A percentile compares a stretch with the other conserved stretches of the same genome.
Evolutionary conservation across 1,284 basidiomycete genomes (phyloP).

Genomic region (Ganoderma multipileum): DNA sequence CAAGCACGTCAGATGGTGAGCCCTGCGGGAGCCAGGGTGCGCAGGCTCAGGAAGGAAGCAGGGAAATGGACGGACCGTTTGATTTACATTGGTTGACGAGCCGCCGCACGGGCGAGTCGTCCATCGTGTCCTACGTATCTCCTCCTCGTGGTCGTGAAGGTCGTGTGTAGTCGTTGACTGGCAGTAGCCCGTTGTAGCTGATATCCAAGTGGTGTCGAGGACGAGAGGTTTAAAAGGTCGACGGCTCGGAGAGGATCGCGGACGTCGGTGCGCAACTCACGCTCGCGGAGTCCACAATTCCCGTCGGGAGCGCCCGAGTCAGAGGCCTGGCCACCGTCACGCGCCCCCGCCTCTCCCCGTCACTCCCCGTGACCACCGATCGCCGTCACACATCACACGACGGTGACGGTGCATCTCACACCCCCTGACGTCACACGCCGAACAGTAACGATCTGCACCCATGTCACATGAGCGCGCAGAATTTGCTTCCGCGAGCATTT

Average conservation of each 20-base stretch:
- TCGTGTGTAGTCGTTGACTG: not conserved
- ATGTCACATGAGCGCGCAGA: constrained; percentile 7
- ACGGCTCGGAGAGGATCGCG: constrained; percentile 26
- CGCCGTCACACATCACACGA: not conserved
- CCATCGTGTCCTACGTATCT: constrained; percentile 30
- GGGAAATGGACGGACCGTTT: constrained; percentile 55
- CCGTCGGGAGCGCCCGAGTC: constrained; percentile 18
- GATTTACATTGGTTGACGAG: constrained; percentile 74
- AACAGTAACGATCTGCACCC: constrained; percentile 5
- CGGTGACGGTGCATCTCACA: not conserved
- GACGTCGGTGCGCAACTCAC: constrained; percentile 28
- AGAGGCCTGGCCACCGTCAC: constrained; percentile 9
- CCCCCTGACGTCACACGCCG: constrained; percentile 1
- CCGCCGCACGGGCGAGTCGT: constrained; percentile 60
- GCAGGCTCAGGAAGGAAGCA: constrained; percentile 5
- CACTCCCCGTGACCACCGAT: constrained; percentile 6
- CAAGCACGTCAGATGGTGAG: constrained; percentile 14
- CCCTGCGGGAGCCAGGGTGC: not conserved
- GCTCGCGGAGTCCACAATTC: constrained; percentile 27
- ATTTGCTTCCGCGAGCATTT: constrained; percentile 29
- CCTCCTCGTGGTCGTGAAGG: not conserved
- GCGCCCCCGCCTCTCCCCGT: not conserved
- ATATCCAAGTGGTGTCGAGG: constrained; percentile 1
- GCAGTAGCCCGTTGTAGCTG: not conserved
- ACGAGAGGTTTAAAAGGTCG: not conserved